These are phyloP conservation scores for Aspergillus tamarii DNA, from an alignment of 2,329 filamentous ascomycete species.

Conservation along the genomic window DNA sequence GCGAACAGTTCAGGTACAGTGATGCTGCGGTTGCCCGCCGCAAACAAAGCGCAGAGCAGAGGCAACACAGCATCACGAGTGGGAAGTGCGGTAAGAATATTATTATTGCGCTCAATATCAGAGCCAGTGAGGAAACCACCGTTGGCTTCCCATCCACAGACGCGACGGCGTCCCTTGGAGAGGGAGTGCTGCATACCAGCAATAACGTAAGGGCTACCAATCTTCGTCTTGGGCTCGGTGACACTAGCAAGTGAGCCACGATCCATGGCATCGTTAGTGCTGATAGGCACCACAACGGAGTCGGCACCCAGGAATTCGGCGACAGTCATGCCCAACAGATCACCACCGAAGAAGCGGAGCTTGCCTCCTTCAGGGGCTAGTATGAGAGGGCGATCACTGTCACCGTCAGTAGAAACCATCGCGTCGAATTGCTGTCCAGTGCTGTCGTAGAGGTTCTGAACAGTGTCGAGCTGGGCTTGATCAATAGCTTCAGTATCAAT, in stretches of 20 bases:
- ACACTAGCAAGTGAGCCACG: slow-evolving; percentile 30
- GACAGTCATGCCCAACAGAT: slow-evolving; percentile 37
- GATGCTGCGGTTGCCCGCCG: slow-evolving; percentile 27
- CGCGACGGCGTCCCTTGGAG: slow-evolving; percentile 29
- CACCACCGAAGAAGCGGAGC: slow-evolving; percentile 38
- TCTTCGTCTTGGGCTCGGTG: slow-evolving; percentile 37
- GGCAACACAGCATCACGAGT: slow-evolving; percentile 37
- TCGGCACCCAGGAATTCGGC: slow-evolving; percentile 34
- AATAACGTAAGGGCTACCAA: slow-evolving; percentile 40
- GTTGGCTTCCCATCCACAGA: slow-evolving; percentile 40
- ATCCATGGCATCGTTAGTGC: slow-evolving; percentile 39
- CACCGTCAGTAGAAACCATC: slow-evolving; percentile 37
- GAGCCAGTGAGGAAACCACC: slow-evolving; percentile 39
- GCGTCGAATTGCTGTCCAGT: slow-evolving; percentile 33
- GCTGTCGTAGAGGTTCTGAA: slow-evolving; percentile 29
- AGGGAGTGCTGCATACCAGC: slow-evolving; percentile 37
- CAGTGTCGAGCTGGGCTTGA: slow-evolving; percentile 33
- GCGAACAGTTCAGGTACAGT: slow-evolving; percentile 33
- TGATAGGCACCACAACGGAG: slow-evolving; percentile 38
- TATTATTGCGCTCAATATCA: slow-evolving; percentile 32
- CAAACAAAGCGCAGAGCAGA: slow-evolving; percentile 34
- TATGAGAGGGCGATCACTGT: slow-evolving; percentile 38
- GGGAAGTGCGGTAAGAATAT: slow-evolving; percentile 33
- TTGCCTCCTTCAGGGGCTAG: slow-evolving; percentile 30
- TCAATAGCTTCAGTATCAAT: slow-evolving; percentile 41